These are phyloP conservation scores for Chlamydomonas applanata DNA, from an alignment of 139 green algal species.

Conservation along the genomic window DNA sequence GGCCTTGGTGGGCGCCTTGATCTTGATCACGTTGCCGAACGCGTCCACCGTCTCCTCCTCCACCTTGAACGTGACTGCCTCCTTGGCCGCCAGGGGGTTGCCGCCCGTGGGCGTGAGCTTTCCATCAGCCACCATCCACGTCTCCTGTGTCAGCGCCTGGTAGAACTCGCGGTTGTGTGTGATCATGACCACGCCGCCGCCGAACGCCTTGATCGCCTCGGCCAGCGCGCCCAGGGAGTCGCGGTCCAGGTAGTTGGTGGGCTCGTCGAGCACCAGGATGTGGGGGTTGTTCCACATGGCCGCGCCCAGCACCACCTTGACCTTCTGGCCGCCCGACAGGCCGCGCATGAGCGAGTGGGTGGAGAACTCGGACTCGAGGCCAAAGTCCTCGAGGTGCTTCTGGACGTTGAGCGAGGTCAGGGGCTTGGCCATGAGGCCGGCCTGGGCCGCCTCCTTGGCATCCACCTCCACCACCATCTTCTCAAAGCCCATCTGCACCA, in stretches of 20 bases:
- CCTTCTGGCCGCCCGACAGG: conserved; percentile 87
- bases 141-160: conserved; percentile 53
- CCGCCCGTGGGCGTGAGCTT: conserved; percentile 52
- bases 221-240: conserved; percentile 84
- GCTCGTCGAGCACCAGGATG: conserved; percentile 88
- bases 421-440: conserved; percentile 71
- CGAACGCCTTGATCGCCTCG: conserved; percentile 76
- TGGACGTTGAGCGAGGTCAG: conserved; percentile 83
- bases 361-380: conserved; percentile 87
- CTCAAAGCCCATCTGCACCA: conserved; percentile 70
- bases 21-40: conserved; percentile 78
- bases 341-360: conserved; percentile 86
- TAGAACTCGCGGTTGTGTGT: conserved; percentile 82
- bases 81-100: conserved; percentile 38
- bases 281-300: conserved; percentile 85
- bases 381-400: conserved; percentile 87
- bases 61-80: conserved; percentile 79
- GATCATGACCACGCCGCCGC: conserved; percentile 86
- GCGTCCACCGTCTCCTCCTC: conserved; percentile 81
- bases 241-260: conserved; percentile 85
- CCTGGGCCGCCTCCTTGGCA: conserved; percentile 77
- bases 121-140: conserved; percentile 81
- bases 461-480: conserved; percentile 91
- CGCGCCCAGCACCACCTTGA: conserved; percentile 67
- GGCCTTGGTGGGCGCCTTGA: conserved; percentile 80